Evolutionary conservation across 768 basidiomycete genomes (phyloP).

Genomic region (Omphalotus guepiniiformis): DNA sequence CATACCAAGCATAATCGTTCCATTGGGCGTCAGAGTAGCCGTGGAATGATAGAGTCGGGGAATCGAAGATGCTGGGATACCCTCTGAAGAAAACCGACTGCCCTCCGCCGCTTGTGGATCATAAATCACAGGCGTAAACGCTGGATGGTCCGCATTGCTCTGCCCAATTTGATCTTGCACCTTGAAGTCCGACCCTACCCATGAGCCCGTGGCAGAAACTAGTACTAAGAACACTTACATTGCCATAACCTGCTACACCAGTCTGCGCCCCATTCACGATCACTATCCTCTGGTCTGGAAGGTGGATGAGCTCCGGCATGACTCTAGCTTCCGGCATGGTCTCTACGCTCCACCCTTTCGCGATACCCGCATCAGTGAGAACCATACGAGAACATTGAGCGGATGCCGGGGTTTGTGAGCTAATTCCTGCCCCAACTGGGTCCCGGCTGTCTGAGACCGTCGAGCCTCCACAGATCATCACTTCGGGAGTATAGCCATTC

Average conservation of each 20-base stretch:
- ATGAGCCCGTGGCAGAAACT: background rate
- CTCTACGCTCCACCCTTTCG: conserved; percentile 51
- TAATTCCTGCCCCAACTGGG: conserved; percentile 36
- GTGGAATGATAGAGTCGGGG: conserved; percentile 53
- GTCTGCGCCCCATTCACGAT: conserved; percentile 49
- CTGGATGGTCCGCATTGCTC: conserved; percentile 45
- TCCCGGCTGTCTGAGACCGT: conserved; percentile 62
- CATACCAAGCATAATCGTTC: conserved; percentile 35
- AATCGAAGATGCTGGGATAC: conserved; percentile 35
- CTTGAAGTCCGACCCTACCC: background rate
- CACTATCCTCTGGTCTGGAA: conserved; percentile 51
- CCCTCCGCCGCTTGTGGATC: conserved; percentile 40
- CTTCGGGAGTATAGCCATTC: conserved; percentile 81
- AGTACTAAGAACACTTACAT: background rate
- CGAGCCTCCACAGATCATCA: conserved; percentile 90
- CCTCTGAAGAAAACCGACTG: conserved; percentile 40
- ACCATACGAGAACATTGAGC: conserved; percentile 50
- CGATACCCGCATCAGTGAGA: conserved; percentile 43
- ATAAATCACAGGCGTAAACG: conserved; percentile 36
- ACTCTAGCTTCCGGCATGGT: conserved; percentile 46
- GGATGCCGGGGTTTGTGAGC: conserved; percentile 50
- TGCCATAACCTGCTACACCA: conserved; percentile 21
- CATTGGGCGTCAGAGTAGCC: conserved; percentile 44
- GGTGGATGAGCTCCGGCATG: conserved; percentile 57
- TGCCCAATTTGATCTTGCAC: conserved; percentile 25